Conservation (phyloP, 2,329 filamentous ascomycete genomes). For the Pyrenophora graminea region DNA sequence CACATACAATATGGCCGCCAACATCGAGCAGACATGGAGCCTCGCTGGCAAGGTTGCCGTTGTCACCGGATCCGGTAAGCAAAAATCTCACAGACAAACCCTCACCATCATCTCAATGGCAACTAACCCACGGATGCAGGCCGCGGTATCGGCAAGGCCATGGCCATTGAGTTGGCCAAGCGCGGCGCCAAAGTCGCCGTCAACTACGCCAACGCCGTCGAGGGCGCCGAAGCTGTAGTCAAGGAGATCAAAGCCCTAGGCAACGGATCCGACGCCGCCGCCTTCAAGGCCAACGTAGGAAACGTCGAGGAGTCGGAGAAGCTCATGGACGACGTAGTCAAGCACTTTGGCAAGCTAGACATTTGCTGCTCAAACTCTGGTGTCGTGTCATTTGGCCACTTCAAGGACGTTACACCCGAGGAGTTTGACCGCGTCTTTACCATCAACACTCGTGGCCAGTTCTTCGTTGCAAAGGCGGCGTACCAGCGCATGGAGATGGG, state of each 20-base stretch:
- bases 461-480: constrained; percentile 64
- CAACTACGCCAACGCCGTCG: constrained; percentile 69
- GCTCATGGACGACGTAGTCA: constrained; percentile 66
- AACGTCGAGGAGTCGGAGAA: constrained; percentile 65
- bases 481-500: constrained; percentile 59
- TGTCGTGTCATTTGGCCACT: constrained; percentile 58
- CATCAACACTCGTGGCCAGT: constrained; percentile 66
- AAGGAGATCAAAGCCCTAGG: constrained; percentile 65
- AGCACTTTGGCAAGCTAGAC: constrained; percentile 68
- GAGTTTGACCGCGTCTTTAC: constrained; percentile 63
- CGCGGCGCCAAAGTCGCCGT: constrained; percentile 69
- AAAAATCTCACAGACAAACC: not conserved
- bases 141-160: constrained; percentile 68
- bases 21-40: constrained; percentile 53
- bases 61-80: constrained; percentile 57
- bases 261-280: constrained; percentile 64
- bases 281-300: constrained; percentile 70
- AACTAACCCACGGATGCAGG: constrained; percentile 43
- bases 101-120: constrained; percentile 14
- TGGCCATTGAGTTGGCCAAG: constrained; percentile 67
- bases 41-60: constrained; percentile 60
- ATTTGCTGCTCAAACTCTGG: constrained; percentile 73
- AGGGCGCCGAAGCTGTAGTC: constrained; percentile 69
- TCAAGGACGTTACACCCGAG: constrained; percentile 59
- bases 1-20: constrained; percentile 43